Conservation (phyloP, 139 green algal genomes). For the Limnomonas spitsbergensis region DNA sequence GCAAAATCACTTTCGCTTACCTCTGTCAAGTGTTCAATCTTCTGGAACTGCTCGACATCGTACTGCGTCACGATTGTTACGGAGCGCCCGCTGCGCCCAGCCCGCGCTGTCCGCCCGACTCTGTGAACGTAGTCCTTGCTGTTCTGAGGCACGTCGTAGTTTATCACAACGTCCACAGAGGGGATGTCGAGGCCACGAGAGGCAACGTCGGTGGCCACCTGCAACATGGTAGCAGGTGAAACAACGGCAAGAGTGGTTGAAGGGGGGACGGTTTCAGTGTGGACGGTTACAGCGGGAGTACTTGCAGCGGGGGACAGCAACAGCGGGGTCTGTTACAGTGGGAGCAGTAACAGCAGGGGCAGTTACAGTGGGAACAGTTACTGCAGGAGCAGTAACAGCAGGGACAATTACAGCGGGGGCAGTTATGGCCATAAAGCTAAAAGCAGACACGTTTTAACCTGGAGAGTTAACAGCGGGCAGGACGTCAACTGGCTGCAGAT, state of each 20-base stretch:
- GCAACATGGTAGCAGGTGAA: constrained; percentile 35
- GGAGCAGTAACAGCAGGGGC: too few relatives aligned
- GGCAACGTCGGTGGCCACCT: constrained; percentile 89
- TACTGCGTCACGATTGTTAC: constrained; percentile 98
- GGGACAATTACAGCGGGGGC: too few relatives aligned
- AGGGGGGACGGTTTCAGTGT: not conserved
- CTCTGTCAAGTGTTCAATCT: constrained; percentile 90
- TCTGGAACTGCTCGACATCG: constrained; percentile 97
- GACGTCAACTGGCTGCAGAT: too few relatives aligned
- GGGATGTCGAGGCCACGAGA: constrained; percentile 92
- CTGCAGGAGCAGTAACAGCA: too few relatives aligned
- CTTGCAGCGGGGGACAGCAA: too few relatives aligned
- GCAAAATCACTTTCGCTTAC: constrained; percentile 1
- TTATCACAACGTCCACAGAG: constrained; percentile 91
- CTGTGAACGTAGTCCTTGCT: constrained; percentile 89
- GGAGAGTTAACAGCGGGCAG: too few relatives aligned
- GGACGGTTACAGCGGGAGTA: too few relatives aligned
- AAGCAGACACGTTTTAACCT: too few relatives aligned
- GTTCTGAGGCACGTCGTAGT: constrained; percentile 91
- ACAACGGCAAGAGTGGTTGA: not conserved
- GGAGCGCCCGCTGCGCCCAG: constrained; percentile 82
- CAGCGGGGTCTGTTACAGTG: too few relatives aligned
- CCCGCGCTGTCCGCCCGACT: constrained; percentile 92
- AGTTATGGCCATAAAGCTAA: too few relatives aligned
- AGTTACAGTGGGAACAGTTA: too few relatives aligned